Conservation (phyloP, 2,329 filamentous ascomycete genomes). For the Xylaria digitata region DNA sequence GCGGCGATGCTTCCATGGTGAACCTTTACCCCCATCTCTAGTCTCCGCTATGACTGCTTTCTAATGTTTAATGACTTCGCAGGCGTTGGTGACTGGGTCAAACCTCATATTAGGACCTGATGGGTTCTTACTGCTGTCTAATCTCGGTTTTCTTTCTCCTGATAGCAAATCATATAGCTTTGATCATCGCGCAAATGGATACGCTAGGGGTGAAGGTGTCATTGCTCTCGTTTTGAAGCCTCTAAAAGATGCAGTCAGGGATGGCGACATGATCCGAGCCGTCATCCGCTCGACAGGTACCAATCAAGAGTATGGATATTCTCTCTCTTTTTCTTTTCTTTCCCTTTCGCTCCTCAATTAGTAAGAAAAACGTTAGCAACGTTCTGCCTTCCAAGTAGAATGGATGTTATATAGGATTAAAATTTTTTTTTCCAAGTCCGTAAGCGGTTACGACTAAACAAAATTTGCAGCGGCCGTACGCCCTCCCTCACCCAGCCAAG, state of each 20-base stretch:
- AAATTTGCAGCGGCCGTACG: slow-evolving; percentile 40
- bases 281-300: slow-evolving; percentile 50
- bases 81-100: slow-evolving; percentile 51
- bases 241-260: slow-evolving; percentile 58
- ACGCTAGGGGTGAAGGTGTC: slow-evolving; percentile 63
- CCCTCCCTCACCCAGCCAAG: slow-evolving; percentile 47
- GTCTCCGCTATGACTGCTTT: background rate
- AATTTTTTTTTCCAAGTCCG: background rate
- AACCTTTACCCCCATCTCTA: slow-evolving; percentile 12
- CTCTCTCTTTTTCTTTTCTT: background rate
- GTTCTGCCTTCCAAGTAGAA: background rate
- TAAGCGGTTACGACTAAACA: slow-evolving; percentile 9
- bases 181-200: slow-evolving; percentile 48
- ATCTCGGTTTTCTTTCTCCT: slow-evolving; percentile 55
- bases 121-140: slow-evolving; percentile 44
- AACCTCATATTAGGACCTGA: slow-evolving; percentile 51
- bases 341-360: no score
- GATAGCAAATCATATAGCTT: slow-evolving; percentile 47
- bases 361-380: background rate
- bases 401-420: background rate
- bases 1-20: slow-evolving; percentile 44
- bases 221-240: slow-evolving; percentile 63
- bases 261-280: slow-evolving; percentile 54
- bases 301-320: slow-evolving; percentile 44
- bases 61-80: slow-evolving; percentile 1